Evolutionary conservation across 2,329 filamentous ascomycete genomes (phyloP).

Genomic region (Penicillium italicum): DNA sequence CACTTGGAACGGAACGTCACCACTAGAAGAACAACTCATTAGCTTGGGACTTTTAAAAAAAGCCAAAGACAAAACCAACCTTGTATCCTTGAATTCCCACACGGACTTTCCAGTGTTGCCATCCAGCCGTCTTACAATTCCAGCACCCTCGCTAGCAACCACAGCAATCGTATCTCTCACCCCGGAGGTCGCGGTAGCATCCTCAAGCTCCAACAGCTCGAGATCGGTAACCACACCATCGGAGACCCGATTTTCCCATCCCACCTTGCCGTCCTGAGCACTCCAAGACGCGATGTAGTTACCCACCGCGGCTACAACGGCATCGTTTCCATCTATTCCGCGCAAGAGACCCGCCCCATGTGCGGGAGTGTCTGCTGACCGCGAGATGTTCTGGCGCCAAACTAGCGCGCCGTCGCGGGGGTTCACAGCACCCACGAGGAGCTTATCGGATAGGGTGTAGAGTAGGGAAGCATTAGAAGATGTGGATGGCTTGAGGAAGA

Average conservation of each 20-base stretch:
- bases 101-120: constrained; percentile 67
- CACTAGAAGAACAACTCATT: constrained; percentile 43
- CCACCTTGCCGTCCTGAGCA: constrained; percentile 71
- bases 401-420: constrained; percentile 78
- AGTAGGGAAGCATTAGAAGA: constrained; percentile 83
- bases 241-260: constrained; percentile 66
- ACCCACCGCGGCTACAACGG: constrained; percentile 70
- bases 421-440: constrained; percentile 81
- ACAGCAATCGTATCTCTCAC: constrained; percentile 65
- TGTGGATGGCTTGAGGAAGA: constrained; percentile 84
- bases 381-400: constrained; percentile 76
- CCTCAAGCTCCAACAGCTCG: constrained; percentile 71
- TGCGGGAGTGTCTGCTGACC: constrained; percentile 31
- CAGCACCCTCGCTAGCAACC: constrained; percentile 51
- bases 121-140: constrained; percentile 66
- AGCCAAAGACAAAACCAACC: constrained; percentile 34
- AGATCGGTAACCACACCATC: constrained; percentile 49
- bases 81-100: constrained; percentile 71
- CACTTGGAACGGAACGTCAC: constrained; percentile 71
- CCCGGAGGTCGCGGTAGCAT: constrained; percentile 47
- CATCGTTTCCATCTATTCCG: constrained; percentile 74
- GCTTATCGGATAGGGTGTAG: constrained; percentile 83
- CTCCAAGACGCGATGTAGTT: constrained; percentile 75
- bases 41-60: neutral
- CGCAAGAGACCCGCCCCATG: constrained; percentile 51